phyloP scores from a whole-genome alignment of 2,329 filamentous ascomycete species.

The Leptosphaerulina australis region DNA sequence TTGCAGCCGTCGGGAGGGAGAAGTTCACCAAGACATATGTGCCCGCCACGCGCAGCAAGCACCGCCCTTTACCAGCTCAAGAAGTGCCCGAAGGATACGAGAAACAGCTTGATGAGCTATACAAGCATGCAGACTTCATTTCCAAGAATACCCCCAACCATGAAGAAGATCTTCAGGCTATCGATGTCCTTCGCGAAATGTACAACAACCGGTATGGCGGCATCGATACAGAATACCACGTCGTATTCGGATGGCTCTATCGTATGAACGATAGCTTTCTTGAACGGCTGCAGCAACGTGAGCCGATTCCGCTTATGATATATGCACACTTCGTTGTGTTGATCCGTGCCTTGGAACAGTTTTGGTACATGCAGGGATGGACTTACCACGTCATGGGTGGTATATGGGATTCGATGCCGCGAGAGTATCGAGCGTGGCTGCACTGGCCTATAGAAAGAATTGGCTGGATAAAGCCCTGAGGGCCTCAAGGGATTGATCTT shows the following conservation, averaged over 20 bases:
- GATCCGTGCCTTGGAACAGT: conserved; percentile 34
- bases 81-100: conserved; percentile 24
- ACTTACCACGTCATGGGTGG: conserved; percentile 37
- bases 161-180: conserved; percentile 16
- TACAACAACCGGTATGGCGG: conserved; percentile 32
- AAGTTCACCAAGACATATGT: conserved; percentile 18
- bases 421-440: conserved; percentile 31
- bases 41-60: conserved; percentile 11
- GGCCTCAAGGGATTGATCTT: neutral
- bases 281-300: conserved; percentile 29
- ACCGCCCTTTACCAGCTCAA: conserved; percentile 19
- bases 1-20: conserved; percentile 11
- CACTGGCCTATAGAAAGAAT: conserved; percentile 33
- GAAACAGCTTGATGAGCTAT: conserved; percentile 26
- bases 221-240: conserved; percentile 33
- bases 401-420: conserved; percentile 27
- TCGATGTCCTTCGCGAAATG: conserved; percentile 27
- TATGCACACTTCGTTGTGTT: conserved; percentile 39
- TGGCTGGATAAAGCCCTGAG: conserved; percentile 33
- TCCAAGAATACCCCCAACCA: conserved; percentile 6
- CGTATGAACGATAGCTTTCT: conserved; percentile 34
- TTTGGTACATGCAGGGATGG: conserved; percentile 44
- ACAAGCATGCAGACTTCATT: conserved; percentile 17
- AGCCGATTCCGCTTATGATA: conserved; percentile 29
- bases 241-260: conserved; percentile 37